These are phyloP conservation scores for Clonostachys solani DNA, from an alignment of 2,329 filamentous ascomycete species.

Conservation along the genomic window DNA sequence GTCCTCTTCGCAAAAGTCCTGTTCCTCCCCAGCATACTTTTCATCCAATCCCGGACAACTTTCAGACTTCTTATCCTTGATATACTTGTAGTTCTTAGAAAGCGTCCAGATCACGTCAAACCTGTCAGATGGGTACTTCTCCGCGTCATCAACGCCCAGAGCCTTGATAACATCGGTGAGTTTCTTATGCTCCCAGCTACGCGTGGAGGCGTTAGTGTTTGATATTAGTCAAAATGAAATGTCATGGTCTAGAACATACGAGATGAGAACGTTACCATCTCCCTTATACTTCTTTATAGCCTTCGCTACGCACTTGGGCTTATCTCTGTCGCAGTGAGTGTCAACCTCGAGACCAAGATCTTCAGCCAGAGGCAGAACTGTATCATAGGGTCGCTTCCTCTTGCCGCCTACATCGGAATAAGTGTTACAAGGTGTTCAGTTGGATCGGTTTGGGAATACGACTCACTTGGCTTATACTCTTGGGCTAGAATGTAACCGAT, in stretches of 20 bases:
- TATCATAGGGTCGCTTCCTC: conserved; percentile 48
- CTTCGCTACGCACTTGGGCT: conserved; percentile 48
- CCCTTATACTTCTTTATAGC: conserved; percentile 41
- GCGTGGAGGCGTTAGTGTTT: neutral
- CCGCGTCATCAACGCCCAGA: conserved; percentile 45
- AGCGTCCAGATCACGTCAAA: conserved; percentile 56
- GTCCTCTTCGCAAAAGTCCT: no score
- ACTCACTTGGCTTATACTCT: conserved; percentile 39
- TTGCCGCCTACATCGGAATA: conserved; percentile 33
- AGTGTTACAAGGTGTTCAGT: neutral
- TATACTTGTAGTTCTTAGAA: conserved; percentile 40
- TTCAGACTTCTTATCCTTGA: conserved; percentile 42
- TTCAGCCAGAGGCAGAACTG: conserved; percentile 49
- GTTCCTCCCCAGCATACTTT: no score
- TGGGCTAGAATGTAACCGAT: conserved; percentile 57
- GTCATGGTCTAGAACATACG: conserved; percentile 14
- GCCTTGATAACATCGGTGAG: conserved; percentile 45
- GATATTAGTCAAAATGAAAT: no score
- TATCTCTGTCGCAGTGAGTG: conserved; percentile 49
- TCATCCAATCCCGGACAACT: conserved; percentile 48
- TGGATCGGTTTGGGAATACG: no score
- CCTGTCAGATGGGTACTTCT: conserved; percentile 42
- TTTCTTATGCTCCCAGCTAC: conserved; percentile 54
- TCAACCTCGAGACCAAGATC: conserved; percentile 53
- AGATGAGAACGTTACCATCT: conserved; percentile 54